These are phyloP conservation scores for Talaromyces sp. DNA, from an alignment of 2,329 filamentous ascomycete genomes.

Conservation along the genomic window DNA sequence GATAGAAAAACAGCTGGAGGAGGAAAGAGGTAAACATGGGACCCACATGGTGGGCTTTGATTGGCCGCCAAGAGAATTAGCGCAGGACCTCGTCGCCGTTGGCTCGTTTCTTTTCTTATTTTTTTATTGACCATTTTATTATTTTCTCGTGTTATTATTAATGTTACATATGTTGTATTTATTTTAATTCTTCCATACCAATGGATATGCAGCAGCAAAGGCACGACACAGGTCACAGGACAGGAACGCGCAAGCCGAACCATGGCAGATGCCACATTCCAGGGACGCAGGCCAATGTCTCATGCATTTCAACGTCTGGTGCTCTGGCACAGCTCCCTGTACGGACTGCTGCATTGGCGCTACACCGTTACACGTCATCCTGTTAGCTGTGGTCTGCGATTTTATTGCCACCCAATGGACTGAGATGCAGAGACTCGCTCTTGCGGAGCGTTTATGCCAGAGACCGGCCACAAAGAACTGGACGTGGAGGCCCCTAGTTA, in stretches of 20 bases:
- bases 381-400: not conserved
- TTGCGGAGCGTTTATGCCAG: not conserved
- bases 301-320: too few relatives aligned
- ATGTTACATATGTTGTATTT: too few relatives aligned
- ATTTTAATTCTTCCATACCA: too few relatives aligned
- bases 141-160: too few relatives aligned
- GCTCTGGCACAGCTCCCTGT: not conserved
- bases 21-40: too few relatives aligned
- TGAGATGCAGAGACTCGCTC: not conserved
- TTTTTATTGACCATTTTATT: not conserved
- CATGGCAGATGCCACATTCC: not conserved
- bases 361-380: constrained; percentile 1
- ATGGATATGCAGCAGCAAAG: not conserved
- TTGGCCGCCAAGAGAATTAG: not conserved
- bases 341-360: constrained; percentile 1
- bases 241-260: too few relatives aligned
- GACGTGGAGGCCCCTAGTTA: too few relatives aligned
- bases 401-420: not conserved
- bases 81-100: not conserved
- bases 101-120: not conserved
- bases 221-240: not conserved
- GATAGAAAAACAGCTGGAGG: not conserved
- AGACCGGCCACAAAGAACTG: not conserved
- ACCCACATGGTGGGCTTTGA: not conserved
- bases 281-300: not conserved